Percentiles rank a stretch among this genome's conserved stretches.
Evolutionary conservation across 768 basidiomycete genomes (phyloP).

Genomic region (Auricularia cornea): DNA sequence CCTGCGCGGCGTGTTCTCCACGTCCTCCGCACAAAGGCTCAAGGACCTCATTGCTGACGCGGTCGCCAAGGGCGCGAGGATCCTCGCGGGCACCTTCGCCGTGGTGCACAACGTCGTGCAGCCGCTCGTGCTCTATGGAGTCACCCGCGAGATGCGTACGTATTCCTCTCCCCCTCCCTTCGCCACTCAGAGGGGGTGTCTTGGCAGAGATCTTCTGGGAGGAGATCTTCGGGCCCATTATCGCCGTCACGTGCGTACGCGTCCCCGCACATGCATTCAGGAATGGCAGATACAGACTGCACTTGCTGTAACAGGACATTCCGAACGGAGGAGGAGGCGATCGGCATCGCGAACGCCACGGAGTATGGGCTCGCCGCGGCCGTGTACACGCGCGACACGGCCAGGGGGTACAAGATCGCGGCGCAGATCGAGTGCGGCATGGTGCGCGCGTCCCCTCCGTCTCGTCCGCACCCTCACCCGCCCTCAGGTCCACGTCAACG

Average conservation of each 20-base stretch:
- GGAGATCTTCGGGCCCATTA: neutral
- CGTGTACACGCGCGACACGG: slow-evolving; percentile 20
- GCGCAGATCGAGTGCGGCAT: slow-evolving; percentile 19
- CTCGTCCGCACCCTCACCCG: neutral
- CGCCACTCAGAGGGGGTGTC: too few species aligned
- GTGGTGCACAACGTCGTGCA: neutral
- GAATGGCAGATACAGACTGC: too few species aligned
- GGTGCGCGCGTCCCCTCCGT: slow-evolving; percentile 6
- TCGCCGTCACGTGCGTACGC: neutral
- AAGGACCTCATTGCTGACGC: slow-evolving; percentile 10
- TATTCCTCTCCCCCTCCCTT: too few species aligned
- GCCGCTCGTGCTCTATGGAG: neutral
- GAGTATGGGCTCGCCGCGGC: slow-evolving; percentile 24
- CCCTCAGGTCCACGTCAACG: slow-evolving; percentile 18
- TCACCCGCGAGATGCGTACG: neutral
- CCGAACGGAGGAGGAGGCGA: slow-evolving; percentile 17
- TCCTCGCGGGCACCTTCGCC: neutral
- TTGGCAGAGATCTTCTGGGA: neutral
- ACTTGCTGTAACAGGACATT: slow-evolving; percentile 1
- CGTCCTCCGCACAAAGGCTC: slow-evolving; percentile 10
- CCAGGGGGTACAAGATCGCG: slow-evolving; percentile 18
- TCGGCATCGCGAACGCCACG: slow-evolving; percentile 24
- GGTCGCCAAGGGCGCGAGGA: slow-evolving; percentile 5
- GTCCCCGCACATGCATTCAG: too few species aligned
- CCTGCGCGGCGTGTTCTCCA: slow-evolving; percentile 13